Percentiles rank a stretch among this genome's conserved stretches.
These are phyloP conservation scores for Ceratorhiza oryzae-sativae DNA, from an alignment of 1,284 basidiomycete species.

Conservation along the genomic window DNA sequence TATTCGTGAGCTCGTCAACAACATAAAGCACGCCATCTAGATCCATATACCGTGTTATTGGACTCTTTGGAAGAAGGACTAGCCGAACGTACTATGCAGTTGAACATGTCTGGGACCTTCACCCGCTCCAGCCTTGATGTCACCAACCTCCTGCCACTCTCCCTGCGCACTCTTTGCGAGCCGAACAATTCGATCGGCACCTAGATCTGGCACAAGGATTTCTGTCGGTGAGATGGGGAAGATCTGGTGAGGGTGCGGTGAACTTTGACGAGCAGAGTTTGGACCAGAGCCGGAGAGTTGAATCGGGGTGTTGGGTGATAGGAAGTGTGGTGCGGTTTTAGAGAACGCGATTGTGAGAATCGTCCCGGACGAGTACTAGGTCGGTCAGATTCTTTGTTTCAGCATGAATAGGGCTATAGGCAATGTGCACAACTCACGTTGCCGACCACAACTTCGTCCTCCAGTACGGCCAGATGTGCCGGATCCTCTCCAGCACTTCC, in stretches of 20 bases:
- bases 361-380: constrained; percentile 67
- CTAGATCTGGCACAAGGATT: constrained; percentile 73
- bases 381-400: not conserved
- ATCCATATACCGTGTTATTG: not conserved
- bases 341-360: constrained; percentile 62
- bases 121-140: constrained; percentile 57
- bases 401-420: not conserved
- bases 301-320: constrained; percentile 47
- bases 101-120: constrained; percentile 73
- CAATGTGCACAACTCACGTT: constrained; percentile 60
- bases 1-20: constrained; percentile 66
- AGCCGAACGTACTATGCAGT: constrained; percentile 59
- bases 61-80: not conserved
- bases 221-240: constrained; percentile 56
- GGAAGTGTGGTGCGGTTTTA: constrained; percentile 54
- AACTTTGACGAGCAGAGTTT: constrained; percentile 65
- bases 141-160: constrained; percentile 56
- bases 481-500: constrained; percentile 67
- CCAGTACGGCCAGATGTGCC: constrained; percentile 61
- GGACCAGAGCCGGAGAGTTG: constrained; percentile 62
- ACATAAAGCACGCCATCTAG: constrained; percentile 59
- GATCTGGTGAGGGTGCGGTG: constrained; percentile 72
- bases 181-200: constrained; percentile 68
- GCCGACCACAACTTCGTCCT: constrained; percentile 63
- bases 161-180: constrained; percentile 57